Evolutionary conservation across 176 grass and related monocot species (phyloP).

Genomic region (Tillandsia leiboldiana): DNA sequence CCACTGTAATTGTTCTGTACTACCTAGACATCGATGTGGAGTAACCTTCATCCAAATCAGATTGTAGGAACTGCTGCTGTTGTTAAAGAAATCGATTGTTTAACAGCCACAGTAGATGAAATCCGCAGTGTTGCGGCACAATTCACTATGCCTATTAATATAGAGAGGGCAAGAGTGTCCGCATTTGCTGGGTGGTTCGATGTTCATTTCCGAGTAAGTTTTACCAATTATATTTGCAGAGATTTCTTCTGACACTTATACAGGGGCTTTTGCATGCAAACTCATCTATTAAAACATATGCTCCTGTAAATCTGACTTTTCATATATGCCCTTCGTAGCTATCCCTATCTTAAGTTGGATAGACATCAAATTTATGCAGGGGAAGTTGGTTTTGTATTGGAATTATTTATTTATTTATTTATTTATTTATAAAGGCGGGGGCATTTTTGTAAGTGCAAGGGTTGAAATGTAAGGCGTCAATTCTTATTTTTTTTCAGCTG

Average conservation of each 20-base stretch:
- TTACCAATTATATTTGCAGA: slow-evolving; percentile 8
- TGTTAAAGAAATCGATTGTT: slow-evolving; percentile 94
- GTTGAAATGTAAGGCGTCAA: too few relatives aligned
- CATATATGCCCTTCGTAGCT: too few relatives aligned
- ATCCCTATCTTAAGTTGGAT: too few relatives aligned
- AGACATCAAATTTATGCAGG: too few relatives aligned
- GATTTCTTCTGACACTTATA: not conserved
- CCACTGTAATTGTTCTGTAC: not conserved
- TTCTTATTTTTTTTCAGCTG: too few relatives aligned
- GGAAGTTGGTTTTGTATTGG: too few relatives aligned
- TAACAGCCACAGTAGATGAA: slow-evolving; percentile 76
- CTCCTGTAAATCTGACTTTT: too few relatives aligned
- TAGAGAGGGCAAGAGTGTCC: slow-evolving; percentile 53
- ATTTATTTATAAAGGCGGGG: too few relatives aligned
- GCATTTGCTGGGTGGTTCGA: slow-evolving; percentile 97
- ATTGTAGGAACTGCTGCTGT: slow-evolving; percentile 61
- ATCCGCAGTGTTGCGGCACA: slow-evolving; percentile 58
- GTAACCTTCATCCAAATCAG: slow-evolving; percentile 89
- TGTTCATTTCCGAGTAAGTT: slow-evolving; percentile 88
- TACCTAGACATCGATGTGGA: slow-evolving; percentile 80
- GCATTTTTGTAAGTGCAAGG: too few relatives aligned
- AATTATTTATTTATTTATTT: too few relatives aligned
- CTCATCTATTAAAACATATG: too few relatives aligned
- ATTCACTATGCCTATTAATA: slow-evolving; percentile 42
- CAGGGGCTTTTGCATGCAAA: too few relatives aligned